Conservation (phyloP, 2,329 filamentous ascomycete genomes). For the Dothideomycetidae sp. region DNA sequence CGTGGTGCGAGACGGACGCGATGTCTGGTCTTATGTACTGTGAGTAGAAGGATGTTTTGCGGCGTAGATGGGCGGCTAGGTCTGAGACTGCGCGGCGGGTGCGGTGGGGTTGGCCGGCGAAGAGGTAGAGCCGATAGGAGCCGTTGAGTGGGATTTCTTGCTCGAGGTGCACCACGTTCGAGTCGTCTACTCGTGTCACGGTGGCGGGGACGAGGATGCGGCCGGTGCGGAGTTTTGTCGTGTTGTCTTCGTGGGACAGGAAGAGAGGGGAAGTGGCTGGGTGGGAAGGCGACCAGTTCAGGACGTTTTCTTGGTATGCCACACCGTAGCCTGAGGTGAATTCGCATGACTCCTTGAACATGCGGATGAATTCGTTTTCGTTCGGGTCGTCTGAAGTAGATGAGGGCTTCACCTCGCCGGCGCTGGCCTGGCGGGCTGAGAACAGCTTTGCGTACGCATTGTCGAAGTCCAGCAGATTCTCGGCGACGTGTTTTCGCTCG, state of each 20-base stretch:
- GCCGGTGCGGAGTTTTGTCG: constrained; percentile 55
- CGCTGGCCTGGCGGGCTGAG: constrained; percentile 53
- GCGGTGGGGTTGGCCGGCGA: constrained; percentile 53
- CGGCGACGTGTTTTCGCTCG: constrained; percentile 72
- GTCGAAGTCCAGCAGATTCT: constrained; percentile 74
- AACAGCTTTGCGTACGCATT: constrained; percentile 82
- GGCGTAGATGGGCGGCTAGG: constrained; percentile 50
- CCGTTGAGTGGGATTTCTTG: constrained; percentile 83
- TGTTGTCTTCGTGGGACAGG: constrained; percentile 38
- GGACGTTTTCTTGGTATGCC: constrained; percentile 62
- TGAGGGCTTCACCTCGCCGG: constrained; percentile 45
- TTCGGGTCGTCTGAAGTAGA: constrained; percentile 25
- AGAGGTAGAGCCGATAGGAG: constrained; percentile 73
- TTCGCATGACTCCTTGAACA: constrained; percentile 81
- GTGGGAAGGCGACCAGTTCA: constrained; percentile 72
- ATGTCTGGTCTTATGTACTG: constrained; percentile 50
- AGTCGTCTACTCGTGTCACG: constrained; percentile 75
- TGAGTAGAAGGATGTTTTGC: constrained; percentile 57
- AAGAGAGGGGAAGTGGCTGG: constrained; percentile 56
- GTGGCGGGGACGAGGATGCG: constrained; percentile 63
- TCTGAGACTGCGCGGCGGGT: constrained; percentile 53
- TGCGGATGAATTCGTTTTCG: constrained; percentile 72
- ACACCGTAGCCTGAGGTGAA: constrained; percentile 90
- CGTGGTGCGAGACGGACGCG: constrained; percentile 54
- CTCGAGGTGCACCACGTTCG: constrained; percentile 80